These are phyloP conservation scores for Aspergillus nanangensis DNA, from an alignment of 495 filamentous ascomycete species.

Conservation along the genomic window DNA sequence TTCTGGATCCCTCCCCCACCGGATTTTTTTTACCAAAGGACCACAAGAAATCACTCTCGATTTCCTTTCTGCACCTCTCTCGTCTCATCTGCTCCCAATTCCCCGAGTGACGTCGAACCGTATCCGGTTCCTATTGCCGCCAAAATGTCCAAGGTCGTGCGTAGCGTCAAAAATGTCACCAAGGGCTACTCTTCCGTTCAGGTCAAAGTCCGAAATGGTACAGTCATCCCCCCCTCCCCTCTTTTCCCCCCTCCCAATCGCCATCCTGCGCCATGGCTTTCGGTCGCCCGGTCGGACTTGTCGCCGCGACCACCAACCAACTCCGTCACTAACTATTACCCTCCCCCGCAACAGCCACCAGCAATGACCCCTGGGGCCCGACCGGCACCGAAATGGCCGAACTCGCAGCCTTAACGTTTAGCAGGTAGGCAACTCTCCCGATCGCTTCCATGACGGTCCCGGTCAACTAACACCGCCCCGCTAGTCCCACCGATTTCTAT, in stretches of 20 bases:
- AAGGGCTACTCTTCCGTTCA: constrained; percentile 97
- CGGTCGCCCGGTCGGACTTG: background rate
- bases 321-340: background rate
- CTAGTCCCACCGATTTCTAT: constrained; percentile 92
- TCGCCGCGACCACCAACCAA: background rate
- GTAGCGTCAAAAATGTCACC: constrained; percentile 99
- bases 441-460: background rate
- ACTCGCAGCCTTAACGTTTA: constrained; percentile 94
- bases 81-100: too few relatives aligned
- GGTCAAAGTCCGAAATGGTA: constrained; percentile 99
- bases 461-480: constrained; percentile 13
- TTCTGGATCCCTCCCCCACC: too few relatives aligned
- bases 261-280: too few relatives aligned
- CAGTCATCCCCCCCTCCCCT: constrained; percentile 25
- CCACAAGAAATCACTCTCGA: too few relatives aligned
- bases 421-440: constrained; percentile 63
- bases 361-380: constrained; percentile 98
- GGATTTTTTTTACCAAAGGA: too few relatives aligned
- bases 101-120: constrained; percentile 15
- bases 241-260: constrained; percentile 8
- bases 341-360: constrained; percentile 67
- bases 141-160: constrained; percentile 93
- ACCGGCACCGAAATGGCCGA: constrained; percentile 98
- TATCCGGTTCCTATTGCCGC: constrained; percentile 10
- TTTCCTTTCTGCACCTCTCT: too few relatives aligned